These are phyloP conservation scores for Pseudozyma hubeiensis DNA, from an alignment of 1,284 basidiomycete genomes.

Conservation along the genomic window DNA sequence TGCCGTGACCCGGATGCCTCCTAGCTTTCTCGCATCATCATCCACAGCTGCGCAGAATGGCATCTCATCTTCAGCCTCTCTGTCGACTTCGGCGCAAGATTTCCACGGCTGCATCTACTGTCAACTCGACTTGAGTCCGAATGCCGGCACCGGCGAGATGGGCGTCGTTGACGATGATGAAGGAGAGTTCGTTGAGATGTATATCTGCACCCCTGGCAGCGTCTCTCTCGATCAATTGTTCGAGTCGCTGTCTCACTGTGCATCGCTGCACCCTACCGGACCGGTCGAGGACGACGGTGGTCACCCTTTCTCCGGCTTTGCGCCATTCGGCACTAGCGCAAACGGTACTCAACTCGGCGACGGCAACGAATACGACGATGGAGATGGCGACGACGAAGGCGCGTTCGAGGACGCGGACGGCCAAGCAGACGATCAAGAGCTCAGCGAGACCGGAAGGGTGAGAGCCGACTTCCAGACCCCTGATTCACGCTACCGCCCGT, in stretches of 20 bases:
- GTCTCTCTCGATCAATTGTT: slow-evolving; percentile 84
- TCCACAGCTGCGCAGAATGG: background rate
- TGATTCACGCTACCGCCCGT: slow-evolving; percentile 82
- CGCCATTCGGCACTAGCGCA: slow-evolving; percentile 58
- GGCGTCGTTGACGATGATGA: slow-evolving; percentile 53
- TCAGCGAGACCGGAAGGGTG: slow-evolving; percentile 89
- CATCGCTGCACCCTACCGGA: slow-evolving; percentile 81
- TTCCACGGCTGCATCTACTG: slow-evolving; percentile 62
- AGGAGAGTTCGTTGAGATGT: slow-evolving; percentile 54
- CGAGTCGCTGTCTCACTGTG: slow-evolving; percentile 85
- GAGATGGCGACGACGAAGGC: slow-evolving; percentile 72
- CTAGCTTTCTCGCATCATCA: slow-evolving; percentile 29
- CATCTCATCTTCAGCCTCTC: slow-evolving; percentile 10
- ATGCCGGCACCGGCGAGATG: slow-evolving; percentile 34
- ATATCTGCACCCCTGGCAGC: slow-evolving; percentile 50
- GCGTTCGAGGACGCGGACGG: slow-evolving; percentile 73
- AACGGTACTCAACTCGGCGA: slow-evolving; percentile 66
- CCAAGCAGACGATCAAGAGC: slow-evolving; percentile 71
- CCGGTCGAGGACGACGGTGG: slow-evolving; percentile 72
- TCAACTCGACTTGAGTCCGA: slow-evolving; percentile 61
- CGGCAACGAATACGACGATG: slow-evolving; percentile 71
- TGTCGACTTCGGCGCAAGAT: background rate
- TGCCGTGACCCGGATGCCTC: slow-evolving; percentile 60
- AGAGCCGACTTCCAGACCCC: slow-evolving; percentile 85
- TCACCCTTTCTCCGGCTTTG: slow-evolving; percentile 64